Base-by-base conservation (phyloP, 768 basidiomycete species). In the Tulasnella sp. region DNA sequence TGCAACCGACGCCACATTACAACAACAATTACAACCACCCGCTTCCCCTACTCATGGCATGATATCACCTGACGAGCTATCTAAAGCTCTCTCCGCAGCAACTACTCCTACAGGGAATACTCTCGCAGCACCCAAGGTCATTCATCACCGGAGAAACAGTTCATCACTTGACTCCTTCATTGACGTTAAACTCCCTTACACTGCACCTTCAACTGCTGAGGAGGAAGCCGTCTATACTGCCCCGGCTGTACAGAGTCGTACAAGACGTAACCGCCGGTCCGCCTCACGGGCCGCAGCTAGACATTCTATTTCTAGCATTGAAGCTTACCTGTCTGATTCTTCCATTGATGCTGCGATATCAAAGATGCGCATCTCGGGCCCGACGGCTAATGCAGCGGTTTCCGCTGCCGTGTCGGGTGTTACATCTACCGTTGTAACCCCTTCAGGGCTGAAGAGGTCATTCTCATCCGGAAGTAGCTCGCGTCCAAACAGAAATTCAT, bases 271-370 rank as follows among this genome's bases (percentile, higher is more conserved):
- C 27, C 39, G n/a, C n/a, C 10, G 39, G 19, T 20, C 19, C 19
- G n/a, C 39, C 39, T 20, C n/a, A 6, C 39, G n/a, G 39, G 19
- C 39, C 19, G 5, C 39, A 25, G 19, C 19, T 10, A 22, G 49
- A n/a, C 49, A 51, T 16, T 51, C 49, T 27, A 51, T 51, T 31
- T 51, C 49, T 9, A 51, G 49, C 49, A 51, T 51, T 34, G 49
- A 51, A 32, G 44, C 40, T 20, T 51, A 51, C 16, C 27, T 51
- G 49, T 42, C 40, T 34, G 49, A 51, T 32, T 51, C 49, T 24
- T 31, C 28, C 40, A 51, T 51, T 34, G 49, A 51, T 20, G 49
- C 49, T 8, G 49, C 49, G 15, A 20, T 51, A 15, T 51, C 49
- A 12, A 51, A 39, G 19, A 8, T 51, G 39, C 49, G 40, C 12